Percentiles rank a stretch among this genome's conserved stretches.
phyloP scores from a whole-genome alignment of 495 filamentous ascomycete species.

The Neurospora pannonica region DNA sequence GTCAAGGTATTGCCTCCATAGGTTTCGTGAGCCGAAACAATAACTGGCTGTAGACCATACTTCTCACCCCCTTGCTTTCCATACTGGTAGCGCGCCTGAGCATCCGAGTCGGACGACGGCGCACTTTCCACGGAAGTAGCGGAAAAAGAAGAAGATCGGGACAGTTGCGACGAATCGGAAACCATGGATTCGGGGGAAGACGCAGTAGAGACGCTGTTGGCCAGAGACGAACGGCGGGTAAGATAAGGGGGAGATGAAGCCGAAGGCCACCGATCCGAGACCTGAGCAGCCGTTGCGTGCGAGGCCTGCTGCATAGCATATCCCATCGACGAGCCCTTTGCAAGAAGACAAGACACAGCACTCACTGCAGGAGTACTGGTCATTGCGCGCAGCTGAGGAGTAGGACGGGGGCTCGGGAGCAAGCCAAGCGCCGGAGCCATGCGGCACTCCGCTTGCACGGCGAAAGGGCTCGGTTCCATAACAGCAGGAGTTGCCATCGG shows the following conservation, averaged over 20 bases:
- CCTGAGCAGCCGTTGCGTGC: constrained; percentile 47
- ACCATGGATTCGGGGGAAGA: constrained; percentile 91
- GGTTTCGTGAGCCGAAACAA: constrained; percentile 44
- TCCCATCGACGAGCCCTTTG: constrained; percentile 55
- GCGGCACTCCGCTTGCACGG: constrained; percentile 42
- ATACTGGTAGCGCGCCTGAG: constrained; percentile 75
- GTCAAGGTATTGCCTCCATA: constrained; percentile 46
- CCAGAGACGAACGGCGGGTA: constrained; percentile 64
- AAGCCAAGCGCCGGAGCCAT: constrained; percentile 48
- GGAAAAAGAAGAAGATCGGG: constrained; percentile 65
- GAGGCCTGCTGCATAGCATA: constrained; percentile 72
- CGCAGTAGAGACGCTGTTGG: constrained; percentile 63
- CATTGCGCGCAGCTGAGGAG: constrained; percentile 62
- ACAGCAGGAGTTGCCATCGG: constrained; percentile 42
- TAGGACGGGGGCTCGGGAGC: constrained; percentile 70
- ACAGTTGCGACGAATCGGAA: constrained; percentile 68
- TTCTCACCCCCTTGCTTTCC: constrained; percentile 54
- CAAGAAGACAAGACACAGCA: constrained; percentile 48
- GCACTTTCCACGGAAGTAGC: constrained; percentile 60
- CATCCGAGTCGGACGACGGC: constrained; percentile 60
- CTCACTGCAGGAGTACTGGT: constrained; percentile 83
- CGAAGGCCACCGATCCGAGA: constrained; percentile 49
- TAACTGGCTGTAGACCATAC: constrained; percentile 32
- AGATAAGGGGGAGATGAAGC: constrained; percentile 46
- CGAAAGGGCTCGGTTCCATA: constrained; percentile 51